Base-by-base conservation (phyloP, 352 stramenopile species). In the Phytopythium cucurbitacearum region DNA sequence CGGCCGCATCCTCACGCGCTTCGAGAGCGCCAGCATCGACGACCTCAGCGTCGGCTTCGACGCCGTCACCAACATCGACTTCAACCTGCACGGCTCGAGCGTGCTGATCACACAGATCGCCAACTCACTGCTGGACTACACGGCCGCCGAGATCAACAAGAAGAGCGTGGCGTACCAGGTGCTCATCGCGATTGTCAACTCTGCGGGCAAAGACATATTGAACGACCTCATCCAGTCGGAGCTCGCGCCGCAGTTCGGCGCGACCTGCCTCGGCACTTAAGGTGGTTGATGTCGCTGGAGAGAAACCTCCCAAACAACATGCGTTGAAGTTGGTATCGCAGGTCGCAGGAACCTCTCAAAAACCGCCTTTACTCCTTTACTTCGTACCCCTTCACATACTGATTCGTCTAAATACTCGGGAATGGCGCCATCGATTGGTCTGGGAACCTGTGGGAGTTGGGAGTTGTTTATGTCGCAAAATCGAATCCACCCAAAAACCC, bases 81-180 rank as follows among this genome's bases (percentile, higher is more conserved):
- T 86, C 43, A 57, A 59, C 51, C 69, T 88, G 45, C 46, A 76
- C 53, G 52, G 65, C 56, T 69, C 69, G 46, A 53, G 59, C 53
- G 43, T 50, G 41, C 65, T 88, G 45, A 45, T 73, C 48, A 59
- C 56, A 41, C 60, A 73, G 51, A 60, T 88, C 48, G 65, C 66
- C 50, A 79, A 83, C 63, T 44, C 57, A 28, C 58, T 88, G 51
- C 54, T 83, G 33, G 50, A 65, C 42, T 85, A 78, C 57, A 72
- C 65, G 34, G 69, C 59, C 34, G 51, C 63, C 16, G 51, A 71
- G 52, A 54, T 86, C 46, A 88, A 88, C 74, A 79, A 83, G 65
- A 88, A 86, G 71, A 66, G 59, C 36, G 60, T 71, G 50, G 64
- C 74, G 42, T 85, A 86, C 64, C 62, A 63, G 37, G 60, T 59